Evolutionary conservation across 2,329 filamentous ascomycete genomes (phyloP).

Genomic region (Nigrograna mackinnonii): DNA sequence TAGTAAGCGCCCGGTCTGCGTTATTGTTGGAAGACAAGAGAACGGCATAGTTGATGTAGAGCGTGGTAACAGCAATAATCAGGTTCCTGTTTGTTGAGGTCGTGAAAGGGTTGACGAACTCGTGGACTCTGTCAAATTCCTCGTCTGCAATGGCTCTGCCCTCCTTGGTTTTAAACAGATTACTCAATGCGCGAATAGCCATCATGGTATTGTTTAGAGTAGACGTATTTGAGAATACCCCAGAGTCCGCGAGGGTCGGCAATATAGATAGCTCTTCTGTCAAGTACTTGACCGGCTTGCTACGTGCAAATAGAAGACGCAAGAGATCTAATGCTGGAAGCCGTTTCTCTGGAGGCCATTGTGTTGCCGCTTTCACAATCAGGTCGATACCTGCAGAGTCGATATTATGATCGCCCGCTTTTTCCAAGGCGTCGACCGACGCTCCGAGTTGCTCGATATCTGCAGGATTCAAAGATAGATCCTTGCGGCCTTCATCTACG

Average conservation of each 20-base stretch:
- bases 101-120: constrained; percentile 66
- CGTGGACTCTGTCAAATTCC: constrained; percentile 63
- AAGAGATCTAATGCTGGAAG: constrained; percentile 86
- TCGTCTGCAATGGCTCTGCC: constrained; percentile 65
- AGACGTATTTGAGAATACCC: constrained; percentile 60
- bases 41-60: constrained; percentile 84
- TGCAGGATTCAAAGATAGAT: constrained; percentile 71
- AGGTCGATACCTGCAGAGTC: constrained; percentile 62
- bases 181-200: constrained; percentile 77
- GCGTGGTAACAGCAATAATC: constrained; percentile 78
- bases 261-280: constrained; percentile 63
- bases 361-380: constrained; percentile 71
- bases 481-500: constrained; percentile 71
- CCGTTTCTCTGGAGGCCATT: constrained; percentile 80
- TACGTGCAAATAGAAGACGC: constrained; percentile 74
- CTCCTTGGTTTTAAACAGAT: constrained; percentile 76
- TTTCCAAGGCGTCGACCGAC: constrained; percentile 68
- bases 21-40: constrained; percentile 60
- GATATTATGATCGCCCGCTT: constrained; percentile 36
- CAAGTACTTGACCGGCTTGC: constrained; percentile 65
- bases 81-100: constrained; percentile 71
- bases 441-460: constrained; percentile 67
- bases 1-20: constrained; percentile 52
- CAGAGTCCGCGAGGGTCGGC: constrained; percentile 60
- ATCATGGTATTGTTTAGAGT: constrained; percentile 87